Base-by-base conservation (phyloP, 352 stramenopile genomes). In the Phytophthora kernoviae region DNA sequence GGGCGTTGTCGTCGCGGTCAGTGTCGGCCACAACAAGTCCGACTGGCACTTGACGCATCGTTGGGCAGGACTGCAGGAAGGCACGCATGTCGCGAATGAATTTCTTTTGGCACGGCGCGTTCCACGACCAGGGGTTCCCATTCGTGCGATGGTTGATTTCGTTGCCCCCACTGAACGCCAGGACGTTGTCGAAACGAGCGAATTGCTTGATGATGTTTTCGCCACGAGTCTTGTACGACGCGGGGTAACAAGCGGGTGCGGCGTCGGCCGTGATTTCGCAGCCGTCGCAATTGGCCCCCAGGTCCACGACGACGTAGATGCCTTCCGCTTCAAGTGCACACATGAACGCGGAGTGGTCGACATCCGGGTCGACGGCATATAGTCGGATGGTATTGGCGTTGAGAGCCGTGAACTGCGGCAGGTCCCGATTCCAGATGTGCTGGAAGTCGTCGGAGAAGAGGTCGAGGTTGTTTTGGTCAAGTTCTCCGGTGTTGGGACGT, bases 31-130 rank as follows among this genome's bases (percentile, higher is more conserved):
- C 70, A 18, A 92, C 79, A 27, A 93, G 67, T 7, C 88, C 87
- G 15, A 96, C 75, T 1, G 88, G 85, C 22, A 96, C 76, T 46
- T 84, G 24, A 15, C 87, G 82, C 55, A 90, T 80, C 18, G 21
- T 58, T n/a, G 68, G 37, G 52, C 87, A 96, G 4, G 54, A 72
- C 7, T 65, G 43, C 21, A 94, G 80, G 68, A 78, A 96, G 30
- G 70, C 68, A 41, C 87, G 73, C 85, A 96, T 96, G 69, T 96
- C 89, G 0, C 78, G 73, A 34, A 96, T 68, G 58, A 95, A 94
- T 61, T 94, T 96, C 58, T 96, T 96, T 52, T 95, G 85, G 62
- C 88, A 96, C 27, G 88, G 77, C 22, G 80, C 82, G 64, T 95
- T 93, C 60, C 62, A 76, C 27, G 79, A 65, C 48, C 73, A 65